Base-by-base conservation (phyloP, 1,139 yeast genomes). In the Suhomyces maxii region DNA sequence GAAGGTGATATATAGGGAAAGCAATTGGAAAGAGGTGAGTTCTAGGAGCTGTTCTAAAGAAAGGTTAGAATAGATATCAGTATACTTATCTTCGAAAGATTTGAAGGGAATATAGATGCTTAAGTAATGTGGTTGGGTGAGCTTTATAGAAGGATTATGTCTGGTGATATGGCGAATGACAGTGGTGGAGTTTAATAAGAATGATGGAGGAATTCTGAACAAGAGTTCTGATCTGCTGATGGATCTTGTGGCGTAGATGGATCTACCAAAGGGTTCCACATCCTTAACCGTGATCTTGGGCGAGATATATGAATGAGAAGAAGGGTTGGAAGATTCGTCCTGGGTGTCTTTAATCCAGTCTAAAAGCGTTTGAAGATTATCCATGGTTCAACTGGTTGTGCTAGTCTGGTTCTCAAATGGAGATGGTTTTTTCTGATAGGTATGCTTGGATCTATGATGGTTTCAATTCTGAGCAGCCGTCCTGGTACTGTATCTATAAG, bases 101-200 rank as follows among this genome's bases (percentile, higher is more conserved):
- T 44, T 41, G 12, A 42, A 44, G 1, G 67, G 67, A 11, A 62
- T 59, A 11, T 56, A 62, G 11, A 68, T 49, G n/a, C 51, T 50
- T 25, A 47, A 42, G 46, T 65, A 65, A 28, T 54, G 53, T 3
- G 64, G 55, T 12, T 60, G 66, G 1, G 58, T 51, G 13, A 64
- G 48, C 23, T 47, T 51, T 26, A 56, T 48, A n/a, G 41, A 30
- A 8, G 55, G 46, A 44, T 63, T 64, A 53, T 59, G 57, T 28
- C 52, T 60, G 10, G 68, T 48, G 23, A 74, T 65, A 51, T 73
- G 77, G 12, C 64, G 63, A 26, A 71, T 68, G 25, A 84, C 79
- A 0, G 91, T 79, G 39, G 79, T 71, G 54, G 75, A 75, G 60
- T 88, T 89, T 41, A 89, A 58, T 47, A 89, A 75, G 54, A 73